Evolutionary conservation across 2,329 filamentous ascomycete genomes (phyloP).

Genomic region (Fusarium longipes): DNA sequence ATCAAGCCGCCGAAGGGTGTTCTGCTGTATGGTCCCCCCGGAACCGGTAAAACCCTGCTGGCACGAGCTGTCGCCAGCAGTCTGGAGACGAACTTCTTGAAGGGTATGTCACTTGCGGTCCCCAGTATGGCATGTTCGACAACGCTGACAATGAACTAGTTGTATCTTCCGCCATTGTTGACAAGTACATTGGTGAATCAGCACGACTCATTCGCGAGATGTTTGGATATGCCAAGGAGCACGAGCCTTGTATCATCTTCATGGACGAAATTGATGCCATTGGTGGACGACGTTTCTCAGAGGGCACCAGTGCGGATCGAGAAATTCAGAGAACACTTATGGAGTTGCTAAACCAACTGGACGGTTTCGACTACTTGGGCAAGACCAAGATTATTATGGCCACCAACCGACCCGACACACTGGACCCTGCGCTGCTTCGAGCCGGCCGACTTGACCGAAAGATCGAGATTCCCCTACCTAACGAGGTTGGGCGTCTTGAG

Average conservation of each 20-base stretch:
- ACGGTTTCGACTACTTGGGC: constrained; percentile 98
- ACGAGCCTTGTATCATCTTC: constrained; percentile 99
- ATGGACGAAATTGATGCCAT: constrained; percentile 99
- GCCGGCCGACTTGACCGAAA: constrained; percentile 95
- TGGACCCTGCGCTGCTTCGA: constrained; percentile 91
- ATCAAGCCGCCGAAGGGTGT: constrained; percentile 99
- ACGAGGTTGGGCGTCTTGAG: constrained; percentile 95
- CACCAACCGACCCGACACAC: constrained; percentile 95
- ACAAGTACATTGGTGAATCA: constrained; percentile 99
- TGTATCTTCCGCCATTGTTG: constrained; percentile 97
- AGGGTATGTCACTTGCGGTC: constrained; percentile 68
- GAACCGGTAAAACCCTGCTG: constrained; percentile 95
- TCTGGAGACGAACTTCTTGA: constrained; percentile 97
- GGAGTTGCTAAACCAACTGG: constrained; percentile 98
- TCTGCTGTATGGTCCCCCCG: constrained; percentile 92
- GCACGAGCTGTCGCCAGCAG: constrained; percentile 96
- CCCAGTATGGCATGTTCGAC: neutral
- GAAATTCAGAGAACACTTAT: constrained; percentile 98
- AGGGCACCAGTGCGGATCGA: constrained; percentile 96
- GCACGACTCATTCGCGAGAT: constrained; percentile 97
- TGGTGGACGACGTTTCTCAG: constrained; percentile 93
- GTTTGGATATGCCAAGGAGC: constrained; percentile 99
- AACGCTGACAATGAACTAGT: constrained; percentile 64
- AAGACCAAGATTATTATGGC: constrained; percentile 99
- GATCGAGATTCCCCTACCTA: constrained; percentile 96